Conservation (phyloP, 768 basidiomycete species). For the Mycena kentingensis region DNA sequence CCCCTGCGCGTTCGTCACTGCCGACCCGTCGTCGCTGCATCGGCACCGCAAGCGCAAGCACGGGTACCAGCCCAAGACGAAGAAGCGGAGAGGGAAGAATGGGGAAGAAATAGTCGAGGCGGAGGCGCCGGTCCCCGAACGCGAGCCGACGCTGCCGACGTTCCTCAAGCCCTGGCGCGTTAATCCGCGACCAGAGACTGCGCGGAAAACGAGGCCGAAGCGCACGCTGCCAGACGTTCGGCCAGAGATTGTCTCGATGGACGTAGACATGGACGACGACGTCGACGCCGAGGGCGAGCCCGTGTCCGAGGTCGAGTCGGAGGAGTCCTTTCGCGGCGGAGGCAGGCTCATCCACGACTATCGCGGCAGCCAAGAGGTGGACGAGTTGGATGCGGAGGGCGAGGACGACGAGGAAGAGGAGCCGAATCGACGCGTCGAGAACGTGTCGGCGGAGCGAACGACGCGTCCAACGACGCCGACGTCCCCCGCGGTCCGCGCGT, state of each 20-base stretch:
- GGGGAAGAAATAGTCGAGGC: no score
- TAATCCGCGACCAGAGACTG: no score
- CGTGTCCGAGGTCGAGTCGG: conserved; percentile 17
- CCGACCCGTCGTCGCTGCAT: conserved; percentile 17
- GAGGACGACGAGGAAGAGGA: not conserved
- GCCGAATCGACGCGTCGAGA: not conserved
- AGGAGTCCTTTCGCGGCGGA: conserved; percentile 10
- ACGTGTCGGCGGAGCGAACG: not conserved
- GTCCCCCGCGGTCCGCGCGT: not conserved
- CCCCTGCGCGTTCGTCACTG: conserved; percentile 14
- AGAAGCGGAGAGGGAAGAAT: not conserved
- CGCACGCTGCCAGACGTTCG: not conserved
- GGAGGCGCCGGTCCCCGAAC: not conserved
- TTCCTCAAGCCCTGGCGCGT: no score
- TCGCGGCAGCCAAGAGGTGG: not conserved
- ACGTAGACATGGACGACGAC: not conserved
- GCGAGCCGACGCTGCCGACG: not conserved
- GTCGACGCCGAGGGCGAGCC: conserved; percentile 8
- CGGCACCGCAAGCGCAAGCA: conserved; percentile 23
- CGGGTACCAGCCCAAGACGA: conserved; percentile 7
- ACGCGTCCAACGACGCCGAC: no score
- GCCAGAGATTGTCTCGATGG: not conserved
- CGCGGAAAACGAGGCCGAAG: not conserved
- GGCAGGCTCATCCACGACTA: conserved; percentile 1
- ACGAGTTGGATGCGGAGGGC: not conserved